These are phyloP conservation scores for Fraxinus anomala DNA, from an alignment of 257 asterid genomes.

Conservation along the genomic window DNA sequence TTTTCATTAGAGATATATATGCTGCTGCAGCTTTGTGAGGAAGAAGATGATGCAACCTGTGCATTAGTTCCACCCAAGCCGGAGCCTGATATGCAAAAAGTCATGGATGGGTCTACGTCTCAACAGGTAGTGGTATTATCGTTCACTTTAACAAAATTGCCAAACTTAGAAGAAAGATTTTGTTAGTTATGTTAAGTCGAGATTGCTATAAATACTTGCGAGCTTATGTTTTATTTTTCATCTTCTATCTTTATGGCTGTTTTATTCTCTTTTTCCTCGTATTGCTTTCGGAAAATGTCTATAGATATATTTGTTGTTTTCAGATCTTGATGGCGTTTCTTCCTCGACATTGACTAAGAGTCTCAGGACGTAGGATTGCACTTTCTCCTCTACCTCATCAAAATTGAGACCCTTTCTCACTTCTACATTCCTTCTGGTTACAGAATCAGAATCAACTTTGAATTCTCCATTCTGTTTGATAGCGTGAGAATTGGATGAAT, in stretches of 20 bases:
- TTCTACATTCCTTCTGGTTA: slow-evolving; percentile 45
- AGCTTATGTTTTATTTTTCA: not conserved
- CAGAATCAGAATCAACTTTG: slow-evolving; percentile 50
- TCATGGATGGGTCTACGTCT: slow-evolving; percentile 44
- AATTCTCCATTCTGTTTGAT: slow-evolving; percentile 55
- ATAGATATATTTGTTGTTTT: not conserved
- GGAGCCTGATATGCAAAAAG: slow-evolving; percentile 67
- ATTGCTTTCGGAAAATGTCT: not conserved
- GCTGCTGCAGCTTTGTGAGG: slow-evolving; percentile 83
- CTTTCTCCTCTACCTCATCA: slow-evolving; percentile 59
- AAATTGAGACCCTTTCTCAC: slow-evolving; percentile 81
- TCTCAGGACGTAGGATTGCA: no score
- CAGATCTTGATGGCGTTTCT: no score
- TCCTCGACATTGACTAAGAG: no score
- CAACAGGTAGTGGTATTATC: slow-evolving; percentile 50
- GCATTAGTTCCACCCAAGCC: slow-evolving; percentile 79
- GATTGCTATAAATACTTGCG: not conserved
- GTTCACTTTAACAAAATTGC: not conserved
- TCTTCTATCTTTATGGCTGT: not conserved
- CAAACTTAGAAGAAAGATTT: not conserved
- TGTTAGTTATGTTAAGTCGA: not conserved
- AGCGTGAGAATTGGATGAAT: slow-evolving; percentile 32
- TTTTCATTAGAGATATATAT: slow-evolving; percentile 75
- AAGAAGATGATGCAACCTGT: slow-evolving; percentile 98
- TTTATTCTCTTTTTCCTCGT: not conserved